A percentile compares a stretch with the other conserved stretches of the same genome.
phyloP scores from a whole-genome alignment of 2,329 filamentous ascomycete genomes.

The Sporothrix euskadiensis region DNA sequence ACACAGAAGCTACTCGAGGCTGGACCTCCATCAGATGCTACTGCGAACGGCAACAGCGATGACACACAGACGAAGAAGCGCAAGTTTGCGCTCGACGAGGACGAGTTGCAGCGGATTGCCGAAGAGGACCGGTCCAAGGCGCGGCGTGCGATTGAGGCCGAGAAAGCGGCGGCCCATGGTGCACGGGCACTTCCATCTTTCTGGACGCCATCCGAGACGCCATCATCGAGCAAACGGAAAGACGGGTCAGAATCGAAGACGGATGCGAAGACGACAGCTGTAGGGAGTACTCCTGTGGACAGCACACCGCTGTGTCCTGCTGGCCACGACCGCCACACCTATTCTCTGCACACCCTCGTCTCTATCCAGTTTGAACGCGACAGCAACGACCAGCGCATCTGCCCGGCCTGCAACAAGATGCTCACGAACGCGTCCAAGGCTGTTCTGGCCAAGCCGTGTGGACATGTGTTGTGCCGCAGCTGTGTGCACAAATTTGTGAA shows the following conservation, averaged over 20 bases:
- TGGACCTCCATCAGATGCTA: not conserved
- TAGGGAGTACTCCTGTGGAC: not conserved
- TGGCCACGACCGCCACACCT: conserved; percentile 49
- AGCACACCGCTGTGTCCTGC: conserved; percentile 24
- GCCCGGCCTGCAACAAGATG: conserved; percentile 81
- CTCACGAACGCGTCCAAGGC: conserved; percentile 82
- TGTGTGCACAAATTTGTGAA: conserved; percentile 84
- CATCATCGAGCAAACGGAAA: conserved; percentile 44
- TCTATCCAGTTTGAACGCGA: conserved; percentile 67
- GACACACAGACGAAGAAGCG: conserved; percentile 55
- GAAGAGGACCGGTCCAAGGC: conserved; percentile 69
- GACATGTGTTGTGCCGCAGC: conserved; percentile 84
- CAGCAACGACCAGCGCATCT: conserved; percentile 50
- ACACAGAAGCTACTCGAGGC: conserved; percentile 30
- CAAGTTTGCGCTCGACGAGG: conserved; percentile 78
- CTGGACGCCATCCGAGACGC: conserved; percentile 86
- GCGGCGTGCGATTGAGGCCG: conserved; percentile 68
- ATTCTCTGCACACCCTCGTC: conserved; percentile 77
- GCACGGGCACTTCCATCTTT: conserved; percentile 73
- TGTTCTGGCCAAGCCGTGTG: conserved; percentile 81
- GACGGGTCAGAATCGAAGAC: conserved; percentile 28
- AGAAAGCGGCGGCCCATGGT: conserved; percentile 67
- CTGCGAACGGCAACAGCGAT: conserved; percentile 34
- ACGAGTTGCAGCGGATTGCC: conserved; percentile 71
- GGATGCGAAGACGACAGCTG: conserved; percentile 39